Evolutionary conservation across 441 rosid genomes (phyloP).

Genomic region (Dalechampia spathulata): DNA sequence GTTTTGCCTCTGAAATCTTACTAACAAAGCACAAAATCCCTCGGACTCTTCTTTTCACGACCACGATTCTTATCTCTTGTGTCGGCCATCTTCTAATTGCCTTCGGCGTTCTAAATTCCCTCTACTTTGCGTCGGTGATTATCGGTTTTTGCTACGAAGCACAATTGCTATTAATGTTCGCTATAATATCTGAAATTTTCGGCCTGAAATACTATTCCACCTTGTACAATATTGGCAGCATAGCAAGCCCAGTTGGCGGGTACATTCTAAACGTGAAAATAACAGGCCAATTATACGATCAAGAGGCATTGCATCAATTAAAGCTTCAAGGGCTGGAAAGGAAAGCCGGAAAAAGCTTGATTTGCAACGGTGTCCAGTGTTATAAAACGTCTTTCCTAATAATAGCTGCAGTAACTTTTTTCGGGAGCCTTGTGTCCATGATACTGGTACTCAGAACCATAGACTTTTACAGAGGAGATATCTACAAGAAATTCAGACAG

Average conservation of each 20-base stretch:
- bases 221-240: constrained; percentile 31
- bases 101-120: constrained; percentile 44
- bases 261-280: constrained; percentile 36
- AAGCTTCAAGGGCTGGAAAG: constrained; percentile 22
- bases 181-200: constrained; percentile 43
- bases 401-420: constrained; percentile 29
- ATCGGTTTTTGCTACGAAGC: constrained; percentile 70
- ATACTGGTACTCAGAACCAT: constrained; percentile 30
- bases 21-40: constrained; percentile 45
- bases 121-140: constrained; percentile 51
- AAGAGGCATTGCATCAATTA: constrained; percentile 36
- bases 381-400: constrained; percentile 28
- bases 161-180: constrained; percentile 35
- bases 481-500: too few relatives aligned
- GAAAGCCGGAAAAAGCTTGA: constrained; percentile 24
- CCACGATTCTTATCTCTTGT: constrained; percentile 41
- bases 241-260: constrained; percentile 38
- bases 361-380: constrained; percentile 30
- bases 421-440: constrained; percentile 25
- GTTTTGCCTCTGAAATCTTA: constrained; percentile 38
- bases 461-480: constrained; percentile 25
- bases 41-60: constrained; percentile 41
- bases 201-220: constrained; percentile 49
- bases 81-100: constrained; percentile 51
- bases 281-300: constrained; percentile 35